Evolutionary conservation across 495 filamentous ascomycete genomes (phyloP).

Genomic region (Hypomontagnella monticulosa): DNA sequence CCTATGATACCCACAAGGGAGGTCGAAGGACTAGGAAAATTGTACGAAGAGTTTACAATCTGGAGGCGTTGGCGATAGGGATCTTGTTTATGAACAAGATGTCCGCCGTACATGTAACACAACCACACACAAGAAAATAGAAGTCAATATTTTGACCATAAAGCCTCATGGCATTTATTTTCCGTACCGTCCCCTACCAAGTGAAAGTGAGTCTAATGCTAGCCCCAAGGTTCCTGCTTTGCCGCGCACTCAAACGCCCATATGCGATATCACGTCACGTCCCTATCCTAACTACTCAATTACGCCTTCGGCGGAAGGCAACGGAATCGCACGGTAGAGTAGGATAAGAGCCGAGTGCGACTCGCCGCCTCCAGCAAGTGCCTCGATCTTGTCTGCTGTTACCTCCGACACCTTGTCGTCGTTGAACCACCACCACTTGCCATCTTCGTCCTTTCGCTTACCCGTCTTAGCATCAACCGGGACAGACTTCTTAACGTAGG

Average conservation of each 20-base stretch:
- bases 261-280: conserved; percentile 18
- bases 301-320: conserved; percentile 60
- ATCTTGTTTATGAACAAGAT: not conserved
- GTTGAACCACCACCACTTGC: conserved; percentile 99
- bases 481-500: conserved; percentile 92
- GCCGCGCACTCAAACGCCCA: conserved; percentile 38
- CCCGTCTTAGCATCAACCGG: conserved; percentile 70
- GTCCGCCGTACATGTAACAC: not conserved
- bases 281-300: conserved; percentile 37
- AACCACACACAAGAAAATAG: not conserved
- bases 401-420: conserved; percentile 98
- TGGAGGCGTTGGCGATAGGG: no score
- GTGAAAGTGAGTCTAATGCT: conserved; percentile 41
- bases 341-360: conserved; percentile 94
- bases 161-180: conserved; percentile 26
- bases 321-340: conserved; percentile 84
- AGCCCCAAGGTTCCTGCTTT: conserved; percentile 20
- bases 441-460: conserved; percentile 80
- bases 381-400: conserved; percentile 87
- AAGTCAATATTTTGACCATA: not conserved
- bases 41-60: no score
- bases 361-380: conserved; percentile 92
- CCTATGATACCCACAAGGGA: no score
- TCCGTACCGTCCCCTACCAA: conserved; percentile 31
- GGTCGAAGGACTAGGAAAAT: no score